These are phyloP conservation scores for Kazachstania africana DNA, from an alignment of 805 yeast genomes.

Conservation along the genomic window DNA sequence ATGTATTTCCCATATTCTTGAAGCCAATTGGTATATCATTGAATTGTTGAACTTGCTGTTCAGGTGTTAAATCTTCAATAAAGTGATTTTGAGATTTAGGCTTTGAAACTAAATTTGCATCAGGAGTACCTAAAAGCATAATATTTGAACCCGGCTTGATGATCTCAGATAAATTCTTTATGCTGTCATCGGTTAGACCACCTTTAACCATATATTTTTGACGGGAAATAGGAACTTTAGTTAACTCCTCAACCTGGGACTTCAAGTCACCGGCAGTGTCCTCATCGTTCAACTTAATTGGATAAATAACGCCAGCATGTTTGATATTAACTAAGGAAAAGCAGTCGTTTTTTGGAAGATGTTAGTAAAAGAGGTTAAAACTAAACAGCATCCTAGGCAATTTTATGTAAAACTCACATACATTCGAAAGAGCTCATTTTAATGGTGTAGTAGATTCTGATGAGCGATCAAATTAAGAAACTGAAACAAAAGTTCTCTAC, in stretches of 20 bases:
- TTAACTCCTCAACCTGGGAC: constrained; percentile 53
- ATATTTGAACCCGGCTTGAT: constrained; percentile 57
- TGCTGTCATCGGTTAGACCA: constrained; percentile 61
- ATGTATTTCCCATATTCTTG: constrained; percentile 91
- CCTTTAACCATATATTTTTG: constrained; percentile 89
- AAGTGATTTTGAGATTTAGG: constrained; percentile 48
- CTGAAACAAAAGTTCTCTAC: too few relatives aligned
- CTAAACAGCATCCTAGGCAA: too few relatives aligned
- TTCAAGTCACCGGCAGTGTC: constrained; percentile 46
- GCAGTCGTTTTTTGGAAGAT: neutral
- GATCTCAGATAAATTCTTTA: constrained; percentile 30
- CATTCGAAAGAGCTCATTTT: constrained; percentile 3
- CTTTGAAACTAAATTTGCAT: constrained; percentile 39
- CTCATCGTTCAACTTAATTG: constrained; percentile 25
- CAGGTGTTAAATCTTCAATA: constrained; percentile 52
- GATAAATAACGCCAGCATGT: constrained; percentile 59
- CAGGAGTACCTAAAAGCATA: constrained; percentile 91
- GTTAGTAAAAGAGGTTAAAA: neutral
- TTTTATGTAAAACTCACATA: constrained; percentile 1
- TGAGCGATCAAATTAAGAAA: too few relatives aligned
- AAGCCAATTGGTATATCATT: constrained; percentile 72
- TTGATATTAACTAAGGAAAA: constrained; percentile 31
- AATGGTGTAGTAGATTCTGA: too few relatives aligned
- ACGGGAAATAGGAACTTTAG: constrained; percentile 77
- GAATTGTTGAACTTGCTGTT: constrained; percentile 25